Conservation (phyloP, 495 filamentous ascomycete genomes). For the Penicillium antarcticum region DNA sequence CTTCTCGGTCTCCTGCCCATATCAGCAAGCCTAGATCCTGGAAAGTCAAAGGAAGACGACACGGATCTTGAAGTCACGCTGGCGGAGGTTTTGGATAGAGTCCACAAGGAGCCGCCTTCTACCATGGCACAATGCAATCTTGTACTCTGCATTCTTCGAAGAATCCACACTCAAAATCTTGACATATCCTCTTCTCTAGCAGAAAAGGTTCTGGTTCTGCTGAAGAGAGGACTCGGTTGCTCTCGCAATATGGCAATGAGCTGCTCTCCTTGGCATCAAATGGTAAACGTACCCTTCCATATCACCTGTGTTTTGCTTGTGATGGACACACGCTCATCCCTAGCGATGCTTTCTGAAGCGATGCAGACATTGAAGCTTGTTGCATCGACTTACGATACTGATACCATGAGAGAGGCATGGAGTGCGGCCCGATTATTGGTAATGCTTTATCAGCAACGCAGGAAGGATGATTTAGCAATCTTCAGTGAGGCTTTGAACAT, state of each 20-base stretch:
- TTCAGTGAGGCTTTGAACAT: slow-evolving; percentile 18
- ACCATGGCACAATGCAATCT: slow-evolving; percentile 46
- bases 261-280: slow-evolving; percentile 49
- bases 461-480: slow-evolving; percentile 26
- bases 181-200: slow-evolving; percentile 22
- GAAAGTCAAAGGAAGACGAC: slow-evolving; percentile 19
- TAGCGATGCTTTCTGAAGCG: slow-evolving; percentile 42
- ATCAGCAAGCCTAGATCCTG: slow-evolving; percentile 34
- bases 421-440: slow-evolving; percentile 43
- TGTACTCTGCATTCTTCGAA: slow-evolving; percentile 44
- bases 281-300: slow-evolving; percentile 52
- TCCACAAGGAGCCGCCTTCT: slow-evolving; percentile 34
- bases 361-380: slow-evolving; percentile 44
- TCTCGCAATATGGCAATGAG: slow-evolving; percentile 30
- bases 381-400: slow-evolving; percentile 37
- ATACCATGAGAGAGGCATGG: slow-evolving; percentile 45
- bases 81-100: slow-evolving; percentile 18
- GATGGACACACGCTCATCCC: slow-evolving; percentile 42
- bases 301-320: slow-evolving; percentile 48
- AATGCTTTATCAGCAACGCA: slow-evolving; percentile 33
- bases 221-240: slow-evolving; percentile 25
- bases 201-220: slow-evolving; percentile 23
- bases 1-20: slow-evolving; percentile 35
- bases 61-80: slow-evolving; percentile 28
- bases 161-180: slow-evolving; percentile 39